Evolutionary conservation across 176 grass and related monocot genomes (phyloP).

Genomic region (Oryza punctata): DNA sequence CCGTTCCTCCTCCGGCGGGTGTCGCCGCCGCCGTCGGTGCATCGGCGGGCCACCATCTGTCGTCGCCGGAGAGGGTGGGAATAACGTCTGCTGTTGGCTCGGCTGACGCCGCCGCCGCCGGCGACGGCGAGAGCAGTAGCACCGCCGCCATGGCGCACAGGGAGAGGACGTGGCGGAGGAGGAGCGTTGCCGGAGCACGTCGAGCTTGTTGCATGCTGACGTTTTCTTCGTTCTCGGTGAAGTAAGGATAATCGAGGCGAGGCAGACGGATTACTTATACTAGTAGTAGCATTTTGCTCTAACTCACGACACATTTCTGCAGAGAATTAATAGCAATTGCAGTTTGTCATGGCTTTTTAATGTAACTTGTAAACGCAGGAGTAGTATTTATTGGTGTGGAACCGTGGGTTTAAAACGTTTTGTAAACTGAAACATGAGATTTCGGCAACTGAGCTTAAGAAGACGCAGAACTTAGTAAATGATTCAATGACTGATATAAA

Average conservation of each 20-base stretch:
- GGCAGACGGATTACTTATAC: constrained; percentile 15
- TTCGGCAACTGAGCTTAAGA: neutral
- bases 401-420: too few species aligned
- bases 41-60: neutral
- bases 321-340: constrained; percentile 7
- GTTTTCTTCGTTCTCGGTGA: neutral
- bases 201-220: constrained; percentile 3
- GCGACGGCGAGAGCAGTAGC: constrained; percentile 26
- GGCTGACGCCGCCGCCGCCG: neutral
- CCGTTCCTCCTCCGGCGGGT: neutral
- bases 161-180: neutral
- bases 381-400: neutral
- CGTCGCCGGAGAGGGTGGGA: neutral
- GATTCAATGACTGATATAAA: neutral
- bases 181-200: neutral
- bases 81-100: too few species aligned
- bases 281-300: neutral
- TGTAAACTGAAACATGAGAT: neutral
- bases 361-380: neutral
- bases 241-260: neutral
- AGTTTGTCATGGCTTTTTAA: neutral
- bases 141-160: constrained; percentile 18
- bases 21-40: neutral
- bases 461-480: neutral
- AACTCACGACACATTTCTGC: neutral